Percentiles rank a stretch among this genome's conserved stretches.
Evolutionary conservation across 148 eudicot genomes (phyloP).

Genomic region (Vaccinium corymbosum): DNA sequence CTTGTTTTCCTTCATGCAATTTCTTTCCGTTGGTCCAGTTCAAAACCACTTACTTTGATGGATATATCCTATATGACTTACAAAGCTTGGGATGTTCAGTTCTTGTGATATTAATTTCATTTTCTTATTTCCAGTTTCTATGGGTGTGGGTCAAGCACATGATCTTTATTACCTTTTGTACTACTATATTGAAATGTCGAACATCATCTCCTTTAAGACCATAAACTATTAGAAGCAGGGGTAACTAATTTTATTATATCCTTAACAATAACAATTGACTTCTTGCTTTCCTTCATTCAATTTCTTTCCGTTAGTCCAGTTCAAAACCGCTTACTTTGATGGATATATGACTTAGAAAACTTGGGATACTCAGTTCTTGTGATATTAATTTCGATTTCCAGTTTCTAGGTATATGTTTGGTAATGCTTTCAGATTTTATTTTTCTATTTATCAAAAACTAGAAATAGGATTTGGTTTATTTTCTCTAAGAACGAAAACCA

Average conservation of each 20-base stretch:
- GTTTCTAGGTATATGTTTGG: background rate
- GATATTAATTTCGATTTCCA: background rate
- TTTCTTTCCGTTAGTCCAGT: background rate
- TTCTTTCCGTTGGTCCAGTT: background rate
- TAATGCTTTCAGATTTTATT: too few species aligned
- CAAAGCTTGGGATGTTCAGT: background rate
- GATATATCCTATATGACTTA: background rate
- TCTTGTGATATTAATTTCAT: background rate
- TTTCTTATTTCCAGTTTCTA: background rate
- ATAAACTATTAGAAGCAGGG: background rate
- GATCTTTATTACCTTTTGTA: background rate
- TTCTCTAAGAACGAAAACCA: background rate
- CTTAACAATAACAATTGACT: background rate
- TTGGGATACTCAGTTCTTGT: background rate
- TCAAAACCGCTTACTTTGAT: background rate
- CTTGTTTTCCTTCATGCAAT: background rate
- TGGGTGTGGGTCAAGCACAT: background rate
- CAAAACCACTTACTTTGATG: background rate
- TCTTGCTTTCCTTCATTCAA: background rate
- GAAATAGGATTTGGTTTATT: background rate
- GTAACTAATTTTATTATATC: background rate
- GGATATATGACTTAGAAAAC: background rate
- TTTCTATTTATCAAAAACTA: background rate
- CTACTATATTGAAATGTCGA: background rate
- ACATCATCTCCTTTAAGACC: background rate